Conservation (phyloP, 768 basidiomycete species). For the Hortiboletus campestris region DNA sequence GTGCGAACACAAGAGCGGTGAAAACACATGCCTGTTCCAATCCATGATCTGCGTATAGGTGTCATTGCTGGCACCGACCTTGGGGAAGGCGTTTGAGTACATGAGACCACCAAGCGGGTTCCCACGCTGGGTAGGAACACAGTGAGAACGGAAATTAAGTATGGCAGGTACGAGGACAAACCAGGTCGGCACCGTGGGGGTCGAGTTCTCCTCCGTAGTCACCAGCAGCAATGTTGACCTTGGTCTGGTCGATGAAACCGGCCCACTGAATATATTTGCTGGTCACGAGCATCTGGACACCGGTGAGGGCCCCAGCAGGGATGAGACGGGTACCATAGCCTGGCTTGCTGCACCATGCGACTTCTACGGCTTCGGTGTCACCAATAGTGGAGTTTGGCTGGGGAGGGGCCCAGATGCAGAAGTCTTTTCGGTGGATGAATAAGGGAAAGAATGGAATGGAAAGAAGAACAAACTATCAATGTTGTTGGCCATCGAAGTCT, state of each 20-base stretch:
- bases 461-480: conserved; percentile 33
- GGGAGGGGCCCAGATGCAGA: conserved; percentile 65
- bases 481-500: conserved; percentile 64
- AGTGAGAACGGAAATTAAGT: conserved; percentile 14
- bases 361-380: conserved; percentile 63
- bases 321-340: conserved; percentile 71
- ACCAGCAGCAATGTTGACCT: conserved; percentile 45
- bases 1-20: not conserved
- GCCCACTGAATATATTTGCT: conserved; percentile 56
- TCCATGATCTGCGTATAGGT: conserved; percentile 54
- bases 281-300: conserved; percentile 63
- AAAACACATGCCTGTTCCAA: conserved; percentile 56
- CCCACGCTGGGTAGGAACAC: conserved; percentile 49
- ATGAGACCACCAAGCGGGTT: conserved; percentile 76
- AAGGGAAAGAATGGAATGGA: conserved; percentile 5
- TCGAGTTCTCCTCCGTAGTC: conserved; percentile 81
- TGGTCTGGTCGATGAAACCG: conserved; percentile 64
- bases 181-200: conserved; percentile 68
- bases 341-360: conserved; percentile 71
- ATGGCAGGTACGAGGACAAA: conserved; percentile 24
- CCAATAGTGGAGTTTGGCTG: conserved; percentile 52
- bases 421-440: conserved; percentile 48
- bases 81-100: conserved; percentile 58
- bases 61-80: conserved; percentile 36
- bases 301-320: conserved; percentile 57